A percentile compares a stretch with the other conserved stretches of the same genome.
These are phyloP conservation scores for Cokeromyces recurvatus DNA, from an alignment of 371 early-diverging fungal genomes.

Conservation along the genomic window DNA sequence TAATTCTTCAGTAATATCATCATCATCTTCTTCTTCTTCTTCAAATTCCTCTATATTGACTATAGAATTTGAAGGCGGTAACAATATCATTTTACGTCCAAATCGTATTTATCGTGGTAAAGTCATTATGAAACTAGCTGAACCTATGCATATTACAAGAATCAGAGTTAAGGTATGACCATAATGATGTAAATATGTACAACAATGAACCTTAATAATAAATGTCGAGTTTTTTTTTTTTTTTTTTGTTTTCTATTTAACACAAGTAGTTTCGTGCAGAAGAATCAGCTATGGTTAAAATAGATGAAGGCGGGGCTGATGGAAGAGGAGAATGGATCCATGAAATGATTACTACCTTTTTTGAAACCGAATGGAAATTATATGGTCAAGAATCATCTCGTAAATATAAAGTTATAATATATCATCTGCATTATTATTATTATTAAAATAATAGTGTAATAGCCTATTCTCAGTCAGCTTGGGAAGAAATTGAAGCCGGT, in stretches of 20 bases:
- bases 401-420: slow-evolving; percentile 8
- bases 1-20: no score
- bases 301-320: slow-evolving; percentile 36
- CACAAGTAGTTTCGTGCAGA: slow-evolving; percentile 42
- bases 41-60: slow-evolving; percentile 3
- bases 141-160: slow-evolving; percentile 35
- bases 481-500: slow-evolving; percentile 47
- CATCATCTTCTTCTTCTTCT: no score
- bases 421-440: no score
- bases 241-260: no score
- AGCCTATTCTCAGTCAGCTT: slow-evolving; percentile 42
- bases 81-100: slow-evolving; percentile 43
- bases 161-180: slow-evolving; percentile 39
- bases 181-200: no score
- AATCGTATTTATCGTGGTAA: slow-evolving; percentile 41
- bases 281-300: slow-evolving; percentile 41
- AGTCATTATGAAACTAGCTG: slow-evolving; percentile 28
- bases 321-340: slow-evolving; percentile 39
- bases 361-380: slow-evolving; percentile 43
- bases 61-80: slow-evolving; percentile 47
- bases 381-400: slow-evolving; percentile 41
- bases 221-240: no score
- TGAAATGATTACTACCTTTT: slow-evolving; percentile 41
- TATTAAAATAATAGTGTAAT: not conserved
- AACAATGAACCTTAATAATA: no score